Percentiles rank a stretch among this genome's conserved stretches.
phyloP scores from a whole-genome alignment of 192 early-diverging fungal species.

The Dispira simplex region DNA sequence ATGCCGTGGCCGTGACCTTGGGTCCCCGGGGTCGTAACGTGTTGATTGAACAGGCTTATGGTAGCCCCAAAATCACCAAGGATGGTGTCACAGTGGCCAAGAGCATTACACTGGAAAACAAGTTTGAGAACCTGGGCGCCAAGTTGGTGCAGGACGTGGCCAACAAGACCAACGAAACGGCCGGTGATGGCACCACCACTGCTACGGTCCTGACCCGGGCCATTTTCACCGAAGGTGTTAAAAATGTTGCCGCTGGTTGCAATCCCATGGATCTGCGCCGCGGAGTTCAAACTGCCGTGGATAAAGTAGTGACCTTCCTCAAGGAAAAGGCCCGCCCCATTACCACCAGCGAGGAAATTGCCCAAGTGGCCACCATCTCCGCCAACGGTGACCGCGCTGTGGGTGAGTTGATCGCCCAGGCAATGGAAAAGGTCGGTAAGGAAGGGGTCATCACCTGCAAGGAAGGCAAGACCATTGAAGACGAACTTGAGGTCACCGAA shows the following conservation, averaged over 20 bases:
- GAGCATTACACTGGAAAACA: slow-evolving; percentile 91
- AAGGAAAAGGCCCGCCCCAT: slow-evolving; percentile 81
- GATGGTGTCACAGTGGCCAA: slow-evolving; percentile 99
- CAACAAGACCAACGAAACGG: slow-evolving; percentile 99
- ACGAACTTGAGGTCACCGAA: slow-evolving; percentile 98
- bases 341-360: slow-evolving; percentile 91
- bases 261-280: slow-evolving; percentile 98
- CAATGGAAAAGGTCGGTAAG: slow-evolving; percentile 99
- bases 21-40: slow-evolving; percentile 99
- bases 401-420: slow-evolving; percentile 90
- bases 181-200: slow-evolving; percentile 99
- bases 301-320: slow-evolving; percentile 84
- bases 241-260: slow-evolving; percentile 98
- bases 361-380: slow-evolving; percentile 98
- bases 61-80: slow-evolving; percentile 99
- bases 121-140: slow-evolving; percentile 99
- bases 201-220: slow-evolving; percentile 96
- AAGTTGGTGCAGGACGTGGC: slow-evolving; percentile 97
- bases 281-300: slow-evolving; percentile 88
- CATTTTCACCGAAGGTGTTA: slow-evolving; percentile 98
- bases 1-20: slow-evolving; percentile 97
- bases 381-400: slow-evolving; percentile 98
- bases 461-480: slow-evolving; percentile 99
- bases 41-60: slow-evolving; percentile 95
- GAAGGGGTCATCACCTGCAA: slow-evolving; percentile 99